Evolutionary conservation across 2,329 filamentous ascomycete genomes (phyloP), one percentile per base, ranked within the genome.

Genomic region (Setomelanomma holmii): DNA sequence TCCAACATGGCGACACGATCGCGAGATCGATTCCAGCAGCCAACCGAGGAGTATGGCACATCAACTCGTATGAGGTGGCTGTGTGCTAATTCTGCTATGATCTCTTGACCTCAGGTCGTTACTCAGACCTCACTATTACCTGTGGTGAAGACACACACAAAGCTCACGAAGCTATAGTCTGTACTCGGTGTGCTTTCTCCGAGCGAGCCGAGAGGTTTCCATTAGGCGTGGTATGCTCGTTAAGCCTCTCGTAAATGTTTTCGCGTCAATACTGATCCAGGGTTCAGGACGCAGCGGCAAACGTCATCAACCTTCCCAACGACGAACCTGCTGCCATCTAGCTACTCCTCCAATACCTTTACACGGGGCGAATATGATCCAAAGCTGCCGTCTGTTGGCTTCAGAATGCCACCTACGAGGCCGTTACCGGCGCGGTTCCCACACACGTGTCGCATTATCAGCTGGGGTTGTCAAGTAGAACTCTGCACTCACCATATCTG

Each of bases 121-220:
- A 3, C 27, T 30, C 3, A 10, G 27, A 30, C 14, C 5, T 30
- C 10, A 30, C 27, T 14, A 30, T 30, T 6, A 14, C n/a, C 21
- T 23, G 40, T 7, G 16, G 36, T 16, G 11, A 20, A 14, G 45
- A 59, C 8, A 45, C 30, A 1, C 53, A 57, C 35, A 53, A 57
- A 5, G 57, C 61, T 11, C 61, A 64, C 49, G 59, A 61, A 30
- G 45, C 33, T 1, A 55, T 63, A 5, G 36, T 63, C 1, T 61
- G 55, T 24, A 33, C 50, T 7, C 49, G 46, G 3, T 57, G 45
- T 0, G 36, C 45, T 1, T 64, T 63, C 46, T 58, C 63, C 22
- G 43, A 20, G 2, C 34, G 21, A 1, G 53, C 58, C 12, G 20
- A 45, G 21, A 34, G 44, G 4, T 59, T 55, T 36, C 17, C 43